These are phyloP conservation scores for Thraustotheca clavata DNA, from an alignment of 352 stramenopile species.

Conservation along the genomic window DNA sequence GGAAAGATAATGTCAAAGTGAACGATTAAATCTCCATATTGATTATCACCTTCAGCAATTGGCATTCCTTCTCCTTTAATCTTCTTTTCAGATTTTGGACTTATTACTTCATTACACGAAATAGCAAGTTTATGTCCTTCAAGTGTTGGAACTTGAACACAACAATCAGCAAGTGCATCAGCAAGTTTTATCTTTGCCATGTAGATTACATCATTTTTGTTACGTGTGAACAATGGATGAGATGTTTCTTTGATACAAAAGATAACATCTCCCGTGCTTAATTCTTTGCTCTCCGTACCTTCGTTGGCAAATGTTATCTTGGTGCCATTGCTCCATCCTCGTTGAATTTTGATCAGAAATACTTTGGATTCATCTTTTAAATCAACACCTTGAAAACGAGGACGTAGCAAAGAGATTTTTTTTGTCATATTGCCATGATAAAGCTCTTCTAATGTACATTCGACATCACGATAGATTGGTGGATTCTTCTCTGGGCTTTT, in stretches of 20 bases:
- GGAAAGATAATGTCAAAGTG: constrained; percentile 96
- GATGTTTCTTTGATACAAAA: constrained; percentile 85
- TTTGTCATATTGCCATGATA: constrained; percentile 85
- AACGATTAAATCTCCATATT: constrained; percentile 90
- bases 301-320: constrained; percentile 94
- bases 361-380: constrained; percentile 71
- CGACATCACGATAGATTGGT: constrained; percentile 59
- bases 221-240: constrained; percentile 82
- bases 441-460: constrained; percentile 88
- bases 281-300: constrained; percentile 84
- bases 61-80: constrained; percentile 95
- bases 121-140: constrained; percentile 92
- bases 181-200: constrained; percentile 91
- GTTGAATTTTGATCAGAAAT: constrained; percentile 87
- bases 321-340: constrained; percentile 91
- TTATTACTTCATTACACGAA: constrained; percentile 89
- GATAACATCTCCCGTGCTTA: constrained; percentile 91
- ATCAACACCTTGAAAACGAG: constrained; percentile 42
- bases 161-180: constrained; percentile 93
- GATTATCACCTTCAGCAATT: constrained; percentile 32
- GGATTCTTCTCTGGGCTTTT: constrained; percentile 60
- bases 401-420: constrained; percentile 74
- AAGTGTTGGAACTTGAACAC: constrained; percentile 90
- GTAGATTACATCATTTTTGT: constrained; percentile 90
- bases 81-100: constrained; percentile 83